Base-by-base conservation (phyloP, 1,284 basidiomycete species). In the Puccinia hordei region DNA sequence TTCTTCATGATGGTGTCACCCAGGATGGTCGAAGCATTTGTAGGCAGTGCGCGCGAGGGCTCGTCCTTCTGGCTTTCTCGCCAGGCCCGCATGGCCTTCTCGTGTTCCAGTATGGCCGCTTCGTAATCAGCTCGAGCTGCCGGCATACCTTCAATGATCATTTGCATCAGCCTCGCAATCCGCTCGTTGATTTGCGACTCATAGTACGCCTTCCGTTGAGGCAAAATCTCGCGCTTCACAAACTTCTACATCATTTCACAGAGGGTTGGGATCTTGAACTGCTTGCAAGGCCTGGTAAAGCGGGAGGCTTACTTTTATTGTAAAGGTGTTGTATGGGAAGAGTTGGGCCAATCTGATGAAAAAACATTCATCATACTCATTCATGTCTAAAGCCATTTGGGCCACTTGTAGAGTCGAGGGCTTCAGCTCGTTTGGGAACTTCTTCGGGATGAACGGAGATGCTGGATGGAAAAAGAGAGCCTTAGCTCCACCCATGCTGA, bases 321-420 rank as follows among this genome's bases (percentile, higher is more conserved):
- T 87, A 85, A 93, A 96, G 83, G 92, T 91, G 86, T 97, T 97
- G 85, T 96, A 96, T 0, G 94, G 94, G 84, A 97, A 95, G 61
- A 96, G 87, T 41, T 87, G 88, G 0, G 94, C 93, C 90, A 97
- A 92, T 53, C 92, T 88, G 84, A 90, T 91, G 87, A 96, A 96
- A 85, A 95, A 96, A 84, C 93, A 90, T 27, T 95, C 93, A 83
- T 94, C 91, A 86, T 95, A 96, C 85, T 95, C 92, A 85, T 91
- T 92, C 51, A 93, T 88, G 74, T 90, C 88, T 83, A 96, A 90
- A 0, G 95, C 95, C 73, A 91, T 88, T 72, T 92, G 86, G 0
- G 94, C 92, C 49, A 93, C 89, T 44, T 90, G 86, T 44, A 89
- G 87, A 8, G 98, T 89, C 4, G 90, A 84, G 0, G 92, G 91